Base-by-base conservation (phyloP, 2,329 filamentous ascomycete genomes). In the Penicillium frequentans region DNA sequence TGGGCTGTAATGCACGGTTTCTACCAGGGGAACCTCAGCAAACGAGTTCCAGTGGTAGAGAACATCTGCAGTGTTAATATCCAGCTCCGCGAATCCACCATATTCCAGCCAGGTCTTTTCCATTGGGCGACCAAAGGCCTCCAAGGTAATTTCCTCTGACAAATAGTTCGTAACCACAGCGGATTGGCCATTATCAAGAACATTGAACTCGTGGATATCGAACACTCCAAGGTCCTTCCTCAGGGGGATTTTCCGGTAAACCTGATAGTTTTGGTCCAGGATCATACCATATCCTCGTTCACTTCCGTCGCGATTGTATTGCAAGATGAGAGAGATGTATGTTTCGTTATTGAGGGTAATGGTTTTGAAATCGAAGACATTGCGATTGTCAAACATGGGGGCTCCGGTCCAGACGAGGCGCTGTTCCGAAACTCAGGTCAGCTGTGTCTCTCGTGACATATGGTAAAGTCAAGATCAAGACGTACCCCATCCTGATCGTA, bases 351-450 rank as follows among this genome's bases (percentile, higher is more conserved):
- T 70, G 60, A 79, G 79, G 42, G 61, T 62, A 57, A 79, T 77
- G 27, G 75, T 75, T 56, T 74, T 74, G 52, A 79, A 78, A 54
- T 77, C 74, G 66, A 81, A 79, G 47, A 75, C 71, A 39, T 77
- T 79, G 59, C 75, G 76, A 19, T 79, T 79, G 11, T 78, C 77
- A 52, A 74, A 73, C 49, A 73, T 68, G 33, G 76, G 74, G 45
- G 77, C 77, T 23, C 79, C 78, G 24, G 75, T 76, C 75, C 77
- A 82, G 19, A 82, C 69, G 44, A 82, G 72, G 44, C 77, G 72
- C 70, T 75, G 21, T 35, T 56, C 21, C 11, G 6, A n/a, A 23
- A 45, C 37, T 24, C 8, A 7, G 16, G 46, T 47, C 27, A 51
- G 47, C 13, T 11, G 16, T 46, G 21, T 37, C 14, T 7, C 24